These are phyloP conservation scores for Nephromyces sp. DNA, from an alignment of 169 alveolate species.

Conservation along the genomic window DNA sequence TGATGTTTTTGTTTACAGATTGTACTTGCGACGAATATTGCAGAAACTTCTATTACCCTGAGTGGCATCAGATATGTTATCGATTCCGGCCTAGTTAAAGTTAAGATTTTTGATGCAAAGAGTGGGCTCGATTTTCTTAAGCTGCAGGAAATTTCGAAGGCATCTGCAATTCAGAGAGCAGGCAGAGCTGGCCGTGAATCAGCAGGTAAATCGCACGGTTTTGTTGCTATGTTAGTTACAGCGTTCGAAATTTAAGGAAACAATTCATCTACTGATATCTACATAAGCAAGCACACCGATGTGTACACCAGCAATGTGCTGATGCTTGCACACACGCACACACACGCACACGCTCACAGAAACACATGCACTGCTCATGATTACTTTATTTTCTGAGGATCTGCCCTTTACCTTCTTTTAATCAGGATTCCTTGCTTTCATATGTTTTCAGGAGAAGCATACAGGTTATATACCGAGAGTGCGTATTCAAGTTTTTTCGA, in stretches of 20 bases:
- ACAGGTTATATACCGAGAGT: conserved; percentile 14
- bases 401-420: too few relatives aligned
- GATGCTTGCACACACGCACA: too few relatives aligned
- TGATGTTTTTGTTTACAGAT: too few relatives aligned
- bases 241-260: too few relatives aligned
- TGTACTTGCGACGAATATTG: conserved; percentile 73
- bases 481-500: background rate
- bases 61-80: conserved; percentile 68
- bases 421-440: too few relatives aligned
- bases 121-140: conserved; percentile 85
- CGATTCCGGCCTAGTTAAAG: conserved; percentile 69
- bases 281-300: too few relatives aligned
- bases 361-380: too few relatives aligned
- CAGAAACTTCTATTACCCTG: conserved; percentile 82
- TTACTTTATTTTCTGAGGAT: too few relatives aligned
- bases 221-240: too few relatives aligned
- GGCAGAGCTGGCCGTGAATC: conserved; percentile 94
- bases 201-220: conserved; percentile 7
- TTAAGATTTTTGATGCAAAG: conserved; percentile 81
- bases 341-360: too few relatives aligned
- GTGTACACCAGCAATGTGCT: too few relatives aligned
- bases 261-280: too few relatives aligned
- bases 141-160: conserved; percentile 49
- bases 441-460: conserved; percentile 47
- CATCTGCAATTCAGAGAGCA: conserved; percentile 97